A percentile compares a stretch with the other conserved stretches of the same genome.
These are phyloP conservation scores for Shiraia bambusicola DNA, from an alignment of 2,329 filamentous ascomycete species.

Conservation along the genomic window DNA sequence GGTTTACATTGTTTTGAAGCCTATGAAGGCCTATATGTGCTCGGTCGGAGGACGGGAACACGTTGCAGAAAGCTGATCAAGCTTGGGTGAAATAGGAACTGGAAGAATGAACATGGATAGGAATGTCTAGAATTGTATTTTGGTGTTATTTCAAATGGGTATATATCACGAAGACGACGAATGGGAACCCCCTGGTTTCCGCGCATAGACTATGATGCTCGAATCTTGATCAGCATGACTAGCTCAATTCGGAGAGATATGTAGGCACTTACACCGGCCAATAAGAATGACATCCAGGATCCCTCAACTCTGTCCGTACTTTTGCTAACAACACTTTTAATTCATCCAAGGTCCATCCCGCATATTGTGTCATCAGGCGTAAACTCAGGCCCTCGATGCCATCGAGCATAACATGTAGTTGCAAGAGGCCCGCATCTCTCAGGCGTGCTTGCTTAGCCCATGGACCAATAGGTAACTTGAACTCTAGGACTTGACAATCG, in stretches of 20 bases:
- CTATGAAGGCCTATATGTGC: no score
- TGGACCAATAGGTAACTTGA: slow-evolving; percentile 25
- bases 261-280: slow-evolving; percentile 30
- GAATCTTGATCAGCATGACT: neutral
- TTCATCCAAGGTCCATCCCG: slow-evolving; percentile 29
- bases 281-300: slow-evolving; percentile 29
- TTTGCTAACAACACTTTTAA: slow-evolving; percentile 40
- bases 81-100: no score
- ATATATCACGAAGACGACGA: no score
- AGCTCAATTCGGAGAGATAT: neutral
- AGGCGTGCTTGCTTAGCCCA: slow-evolving; percentile 24
- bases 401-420: slow-evolving; percentile 32
- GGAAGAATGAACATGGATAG: no score
- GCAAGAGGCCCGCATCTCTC: slow-evolving; percentile 26
- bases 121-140: no score
- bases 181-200: neutral
- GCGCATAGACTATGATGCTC: neutral
- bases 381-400: slow-evolving; percentile 31
- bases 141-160: neutral
- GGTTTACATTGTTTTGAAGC: no score
- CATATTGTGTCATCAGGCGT: slow-evolving; percentile 24
- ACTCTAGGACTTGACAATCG: slow-evolving; percentile 19
- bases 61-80: no score
- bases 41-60: no score
- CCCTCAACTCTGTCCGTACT: slow-evolving; percentile 31